A percentile compares a stretch with the other conserved stretches of the same genome.
phyloP scores from a whole-genome alignment of 208 protist species.

The Acanthamoeba healyi region DNA sequence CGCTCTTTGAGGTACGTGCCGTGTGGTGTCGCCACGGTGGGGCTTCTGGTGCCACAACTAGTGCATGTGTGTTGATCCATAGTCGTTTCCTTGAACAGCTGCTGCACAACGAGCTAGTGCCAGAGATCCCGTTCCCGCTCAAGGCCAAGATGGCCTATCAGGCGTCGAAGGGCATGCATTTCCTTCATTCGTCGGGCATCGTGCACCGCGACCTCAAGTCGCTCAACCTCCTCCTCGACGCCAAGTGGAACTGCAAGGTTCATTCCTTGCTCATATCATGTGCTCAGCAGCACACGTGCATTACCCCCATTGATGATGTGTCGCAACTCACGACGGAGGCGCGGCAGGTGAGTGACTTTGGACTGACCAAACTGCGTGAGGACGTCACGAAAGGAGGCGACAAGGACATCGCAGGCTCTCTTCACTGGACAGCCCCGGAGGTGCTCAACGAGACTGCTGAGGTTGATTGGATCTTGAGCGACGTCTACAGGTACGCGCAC shows the following conservation, averaged over 20 bases:
- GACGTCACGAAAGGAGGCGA: background rate
- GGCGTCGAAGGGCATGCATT: conserved; percentile 58
- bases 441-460: background rate
- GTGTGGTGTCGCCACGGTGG: too few species aligned
- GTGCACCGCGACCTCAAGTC: conserved; percentile 37
- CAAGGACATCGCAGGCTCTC: background rate
- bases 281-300: background rate
- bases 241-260: conserved; percentile 1
- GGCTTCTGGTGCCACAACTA: background rate
- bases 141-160: conserved; percentile 25
- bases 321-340: background rate
- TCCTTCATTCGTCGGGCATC: conserved; percentile 59
- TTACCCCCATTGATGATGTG: background rate
- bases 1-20: background rate
- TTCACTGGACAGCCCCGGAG: conserved; percentile 13
- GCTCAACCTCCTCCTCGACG: conserved; percentile 26
- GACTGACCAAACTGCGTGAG: conserved; percentile 41
- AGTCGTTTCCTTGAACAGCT: too few species aligned
- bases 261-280: background rate
- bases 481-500: too few species aligned
- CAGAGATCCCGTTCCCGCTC: conserved; percentile 4
- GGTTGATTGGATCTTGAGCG: too few species aligned
- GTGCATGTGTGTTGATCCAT: background rate
- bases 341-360: conserved; percentile 34
- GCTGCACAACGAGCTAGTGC: conserved; percentile 44